These are phyloP conservation scores for Solanum sejunctum DNA, from an alignment of 257 asterid species.

Conservation along the genomic window DNA sequence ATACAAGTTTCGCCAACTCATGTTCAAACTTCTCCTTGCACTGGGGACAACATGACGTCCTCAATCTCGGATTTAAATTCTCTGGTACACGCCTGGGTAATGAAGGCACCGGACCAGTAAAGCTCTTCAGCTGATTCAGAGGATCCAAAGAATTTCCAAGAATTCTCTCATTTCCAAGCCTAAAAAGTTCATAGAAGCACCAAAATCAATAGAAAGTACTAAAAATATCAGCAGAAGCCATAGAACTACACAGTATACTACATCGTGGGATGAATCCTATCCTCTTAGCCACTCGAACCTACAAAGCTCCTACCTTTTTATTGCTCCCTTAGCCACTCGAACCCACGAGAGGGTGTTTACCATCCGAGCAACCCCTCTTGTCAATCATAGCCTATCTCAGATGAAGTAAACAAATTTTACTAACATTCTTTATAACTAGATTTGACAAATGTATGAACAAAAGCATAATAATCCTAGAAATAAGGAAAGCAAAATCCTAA, in stretches of 20 bases:
- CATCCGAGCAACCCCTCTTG: not conserved
- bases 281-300: too few species aligned
- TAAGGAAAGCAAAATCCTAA: not conserved
- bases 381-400: not conserved
- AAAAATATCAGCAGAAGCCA: not conserved
- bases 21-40: slow-evolving; percentile 46
- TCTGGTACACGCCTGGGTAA: slow-evolving; percentile 20
- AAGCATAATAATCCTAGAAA: not conserved
- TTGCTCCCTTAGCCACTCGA: too few species aligned
- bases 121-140: slow-evolving; percentile 28
- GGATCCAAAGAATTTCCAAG: slow-evolving; percentile 34
- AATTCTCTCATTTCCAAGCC: slow-evolving; percentile 49
- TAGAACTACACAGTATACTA: not conserved
- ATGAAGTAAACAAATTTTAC: not conserved
- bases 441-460: not conserved
- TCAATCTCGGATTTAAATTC: slow-evolving; percentile 29
- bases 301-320: too few species aligned
- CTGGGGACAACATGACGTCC: slow-evolving; percentile 37
- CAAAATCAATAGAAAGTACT: not conserved
- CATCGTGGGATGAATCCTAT: too few species aligned
- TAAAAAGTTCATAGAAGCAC: slow-evolving; percentile 3
- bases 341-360: not conserved
- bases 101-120: slow-evolving; percentile 20
- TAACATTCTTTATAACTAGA: not conserved
- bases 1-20: slow-evolving; percentile 42